These are phyloP conservation scores for Ustanciosporium gigantosporum DNA, from an alignment of 1,284 basidiomycete genomes.

Conservation along the genomic window DNA sequence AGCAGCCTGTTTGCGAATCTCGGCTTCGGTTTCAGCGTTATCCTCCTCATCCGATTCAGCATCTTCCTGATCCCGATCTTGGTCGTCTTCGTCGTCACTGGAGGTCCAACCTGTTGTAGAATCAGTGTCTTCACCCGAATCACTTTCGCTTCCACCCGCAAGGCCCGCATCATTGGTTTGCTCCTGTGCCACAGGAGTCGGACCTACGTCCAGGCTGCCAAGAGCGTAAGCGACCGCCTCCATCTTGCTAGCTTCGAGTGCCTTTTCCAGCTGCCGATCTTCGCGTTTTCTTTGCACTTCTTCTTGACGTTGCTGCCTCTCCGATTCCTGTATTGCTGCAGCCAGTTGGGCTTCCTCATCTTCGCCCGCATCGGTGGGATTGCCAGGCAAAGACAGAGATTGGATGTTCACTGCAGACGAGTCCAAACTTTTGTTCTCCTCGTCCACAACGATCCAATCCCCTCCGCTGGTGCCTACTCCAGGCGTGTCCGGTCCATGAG, in stretches of 20 bases:
- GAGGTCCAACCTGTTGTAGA: slow-evolving; percentile 64
- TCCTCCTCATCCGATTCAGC: slow-evolving; percentile 13
- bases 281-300: slow-evolving; percentile 27
- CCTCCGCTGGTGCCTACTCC: background rate
- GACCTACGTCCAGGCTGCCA: slow-evolving; percentile 8
- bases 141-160: slow-evolving; percentile 3
- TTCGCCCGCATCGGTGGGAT: background rate
- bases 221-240: slow-evolving; percentile 34
- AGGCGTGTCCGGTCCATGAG: no score
- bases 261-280: slow-evolving; percentile 27
- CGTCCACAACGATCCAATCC: slow-evolving; percentile 34
- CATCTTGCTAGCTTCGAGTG: slow-evolving; percentile 39
- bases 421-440: slow-evolving; percentile 7
- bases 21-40: slow-evolving; percentile 61
- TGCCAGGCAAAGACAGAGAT: no score
- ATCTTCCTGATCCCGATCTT: slow-evolving; percentile 56
- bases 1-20: slow-evolving; percentile 71
- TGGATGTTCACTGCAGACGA: slow-evolving; percentile 25
- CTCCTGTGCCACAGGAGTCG: background rate
- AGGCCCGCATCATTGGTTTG: no score
- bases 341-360: slow-evolving; percentile 26
- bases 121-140: slow-evolving; percentile 55
- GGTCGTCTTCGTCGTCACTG: slow-evolving; percentile 65
- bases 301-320: slow-evolving; percentile 8
- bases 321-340: slow-evolving; percentile 21